phyloP scores from a whole-genome alignment of 2,329 filamentous ascomycete genomes.

The Penicillium sp. region DNA sequence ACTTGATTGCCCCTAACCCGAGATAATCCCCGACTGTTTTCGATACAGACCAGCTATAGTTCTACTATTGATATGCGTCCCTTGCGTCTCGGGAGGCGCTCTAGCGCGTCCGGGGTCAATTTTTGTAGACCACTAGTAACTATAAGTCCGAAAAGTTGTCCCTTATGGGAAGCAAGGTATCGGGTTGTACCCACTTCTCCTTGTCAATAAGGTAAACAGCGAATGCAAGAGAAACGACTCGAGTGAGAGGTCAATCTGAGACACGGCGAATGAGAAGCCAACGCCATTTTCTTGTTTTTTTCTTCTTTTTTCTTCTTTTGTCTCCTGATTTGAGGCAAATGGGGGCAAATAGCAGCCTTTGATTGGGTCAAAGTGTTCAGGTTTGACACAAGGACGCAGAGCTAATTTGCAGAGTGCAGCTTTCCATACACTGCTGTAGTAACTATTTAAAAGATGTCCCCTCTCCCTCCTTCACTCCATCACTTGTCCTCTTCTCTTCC shows the following conservation, averaged over 20 bases:
- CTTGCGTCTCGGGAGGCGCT: neutral
- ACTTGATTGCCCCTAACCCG: neutral
- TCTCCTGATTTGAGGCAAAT: neutral
- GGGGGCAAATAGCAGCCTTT: neutral
- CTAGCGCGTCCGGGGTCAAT: neutral
- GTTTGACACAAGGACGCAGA: neutral
- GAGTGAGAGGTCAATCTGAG: constrained; percentile 11
- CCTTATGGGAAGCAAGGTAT: neutral
- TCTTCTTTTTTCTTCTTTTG: neutral
- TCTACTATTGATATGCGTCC: neutral
- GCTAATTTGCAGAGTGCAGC: neutral
- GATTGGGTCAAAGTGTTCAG: neutral
- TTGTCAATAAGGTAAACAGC: neutral
- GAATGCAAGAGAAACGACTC: neutral
- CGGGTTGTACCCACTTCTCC: neutral
- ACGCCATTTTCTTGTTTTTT: neutral
- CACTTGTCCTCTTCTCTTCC: constrained; percentile 6
- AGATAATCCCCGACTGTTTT: neutral
- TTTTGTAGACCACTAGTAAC: neutral
- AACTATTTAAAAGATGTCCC: constrained; percentile 2
- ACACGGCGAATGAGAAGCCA: constrained; percentile 12
- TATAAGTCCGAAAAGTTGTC: neutral
- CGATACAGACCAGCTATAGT: neutral
- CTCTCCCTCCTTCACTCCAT: constrained; percentile 4
- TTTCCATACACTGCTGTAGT: neutral